A percentile compares a stretch with the other conserved stretches of the same genome.
Evolutionary conservation across 768 basidiomycete species (phyloP).

Genomic region (Pulveroboletus frians): DNA sequence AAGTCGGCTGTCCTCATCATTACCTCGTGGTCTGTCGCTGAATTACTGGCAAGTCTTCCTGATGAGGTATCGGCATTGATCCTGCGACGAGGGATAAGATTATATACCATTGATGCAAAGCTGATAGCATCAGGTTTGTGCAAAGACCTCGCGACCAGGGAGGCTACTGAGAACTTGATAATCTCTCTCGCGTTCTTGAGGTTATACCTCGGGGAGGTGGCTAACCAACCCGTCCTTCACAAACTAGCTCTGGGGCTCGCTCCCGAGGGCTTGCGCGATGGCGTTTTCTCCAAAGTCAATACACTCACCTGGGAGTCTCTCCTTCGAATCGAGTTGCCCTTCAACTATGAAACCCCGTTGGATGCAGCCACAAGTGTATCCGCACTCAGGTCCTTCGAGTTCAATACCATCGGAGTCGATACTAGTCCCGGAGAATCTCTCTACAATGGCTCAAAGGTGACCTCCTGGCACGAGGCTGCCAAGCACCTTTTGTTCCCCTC

Average conservation of each 20-base stretch:
- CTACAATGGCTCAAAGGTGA: conserved; percentile 54
- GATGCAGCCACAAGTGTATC: conserved; percentile 20
- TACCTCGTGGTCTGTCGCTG: conserved; percentile 70
- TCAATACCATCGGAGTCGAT: conserved; percentile 72
- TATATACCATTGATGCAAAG: conserved; percentile 59
- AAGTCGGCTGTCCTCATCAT: conserved; percentile 69
- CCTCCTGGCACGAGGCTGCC: conserved; percentile 81
- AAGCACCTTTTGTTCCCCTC: conserved; percentile 87
- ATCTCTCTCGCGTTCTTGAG: conserved; percentile 79
- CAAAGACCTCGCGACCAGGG: conserved; percentile 31
- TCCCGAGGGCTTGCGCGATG: conserved; percentile 41
- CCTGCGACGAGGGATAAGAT: conserved; percentile 46
- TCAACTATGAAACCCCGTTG: conserved; percentile 11
- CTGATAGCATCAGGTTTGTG: conserved; percentile 37
- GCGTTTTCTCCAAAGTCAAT: conserved; percentile 45
- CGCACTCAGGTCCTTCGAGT: conserved; percentile 54
- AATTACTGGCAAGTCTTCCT: conserved; percentile 66
- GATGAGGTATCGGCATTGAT: conserved; percentile 38
- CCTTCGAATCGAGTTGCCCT: conserved; percentile 46
- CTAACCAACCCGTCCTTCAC: conserved; percentile 47
- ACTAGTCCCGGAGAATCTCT: conserved; percentile 52
- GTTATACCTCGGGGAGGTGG: conserved; percentile 69
- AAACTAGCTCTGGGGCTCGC: conserved; percentile 46
- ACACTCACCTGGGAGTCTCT: conserved; percentile 64
- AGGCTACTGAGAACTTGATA: conserved; percentile 50